Conservation (phyloP, 495 filamentous ascomycete genomes). For the Glonium stellatum region DNA sequence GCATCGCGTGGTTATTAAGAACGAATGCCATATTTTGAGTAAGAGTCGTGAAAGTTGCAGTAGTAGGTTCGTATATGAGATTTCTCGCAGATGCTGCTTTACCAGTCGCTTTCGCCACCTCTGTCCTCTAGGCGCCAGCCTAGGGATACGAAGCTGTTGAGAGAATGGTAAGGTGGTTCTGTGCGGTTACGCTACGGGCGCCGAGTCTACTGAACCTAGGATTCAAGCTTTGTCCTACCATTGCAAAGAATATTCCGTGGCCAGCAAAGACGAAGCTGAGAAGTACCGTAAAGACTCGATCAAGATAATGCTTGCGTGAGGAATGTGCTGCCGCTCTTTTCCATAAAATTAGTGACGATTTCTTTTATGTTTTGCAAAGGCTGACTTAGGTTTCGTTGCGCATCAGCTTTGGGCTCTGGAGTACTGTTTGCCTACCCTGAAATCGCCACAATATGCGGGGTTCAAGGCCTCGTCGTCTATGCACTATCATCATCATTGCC, state of each 20-base stretch:
- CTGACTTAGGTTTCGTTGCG: constrained; percentile 34
- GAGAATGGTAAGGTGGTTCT: constrained; percentile 18
- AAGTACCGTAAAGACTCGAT: constrained; percentile 88
- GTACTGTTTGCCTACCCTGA: constrained; percentile 73
- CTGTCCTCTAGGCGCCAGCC: neutral
- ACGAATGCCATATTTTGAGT: neutral
- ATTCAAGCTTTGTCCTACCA: constrained; percentile 21
- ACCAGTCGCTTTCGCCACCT: constrained; percentile 1
- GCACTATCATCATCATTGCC: constrained; percentile 60
- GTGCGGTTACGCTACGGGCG: constrained; percentile 83
- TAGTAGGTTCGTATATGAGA: constrained; percentile 30
- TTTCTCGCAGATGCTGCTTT: constrained; percentile 18
- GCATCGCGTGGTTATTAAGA: neutral
- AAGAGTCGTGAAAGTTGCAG: constrained; percentile 12
- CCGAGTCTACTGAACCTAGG: constrained; percentile 42
- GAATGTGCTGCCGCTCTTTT: constrained; percentile 78
- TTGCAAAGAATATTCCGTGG: constrained; percentile 26
- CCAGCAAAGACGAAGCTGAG: constrained; percentile 64
- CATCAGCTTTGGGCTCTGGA: constrained; percentile 64
- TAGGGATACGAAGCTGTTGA: constrained; percentile 1
- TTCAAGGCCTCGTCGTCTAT: constrained; percentile 68
- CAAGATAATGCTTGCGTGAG: constrained; percentile 95
- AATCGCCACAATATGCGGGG: constrained; percentile 68
- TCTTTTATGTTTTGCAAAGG: constrained; percentile 11
- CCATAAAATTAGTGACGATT: constrained; percentile 17